Evolutionary conservation across 768 basidiomycete species (phyloP).

Genomic region (Naganishia randhawae): DNA sequence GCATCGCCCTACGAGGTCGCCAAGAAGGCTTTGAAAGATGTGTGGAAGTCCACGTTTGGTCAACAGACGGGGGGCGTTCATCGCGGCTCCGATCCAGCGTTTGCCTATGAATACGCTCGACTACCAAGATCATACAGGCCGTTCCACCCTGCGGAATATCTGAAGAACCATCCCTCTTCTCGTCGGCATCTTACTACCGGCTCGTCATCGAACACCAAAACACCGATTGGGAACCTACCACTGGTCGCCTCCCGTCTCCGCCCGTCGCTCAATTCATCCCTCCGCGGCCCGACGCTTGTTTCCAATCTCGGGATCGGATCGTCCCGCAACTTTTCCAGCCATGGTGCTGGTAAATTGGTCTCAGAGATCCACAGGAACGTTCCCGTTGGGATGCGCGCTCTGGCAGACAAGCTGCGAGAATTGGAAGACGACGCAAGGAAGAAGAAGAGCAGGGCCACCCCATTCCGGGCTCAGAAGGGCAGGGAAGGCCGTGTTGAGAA

Average conservation of each 20-base stretch:
- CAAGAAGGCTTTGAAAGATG: constrained; percentile 16
- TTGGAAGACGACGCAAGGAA: neutral
- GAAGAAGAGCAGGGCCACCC: neutral
- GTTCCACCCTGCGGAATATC: constrained; percentile 45
- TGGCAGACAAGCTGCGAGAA: constrained; percentile 24
- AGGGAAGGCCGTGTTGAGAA: constrained; percentile 1
- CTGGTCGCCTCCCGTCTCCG: constrained; percentile 2
- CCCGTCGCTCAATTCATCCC: neutral
- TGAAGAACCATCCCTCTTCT: constrained; percentile 36
- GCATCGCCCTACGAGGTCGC: constrained; percentile 19
- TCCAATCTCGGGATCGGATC: constrained; percentile 20
- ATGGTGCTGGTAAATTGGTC: constrained; percentile 16
- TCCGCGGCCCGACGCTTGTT: constrained; percentile 16
- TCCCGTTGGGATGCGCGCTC: constrained; percentile 22
- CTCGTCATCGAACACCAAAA: neutral
- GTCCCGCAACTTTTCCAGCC: constrained; percentile 7
- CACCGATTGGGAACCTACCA: constrained; percentile 4
- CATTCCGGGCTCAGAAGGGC: neutral
- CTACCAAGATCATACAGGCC: constrained; percentile 19
- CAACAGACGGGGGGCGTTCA: neutral
- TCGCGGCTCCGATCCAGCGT: neutral
- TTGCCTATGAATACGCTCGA: constrained; percentile 17
- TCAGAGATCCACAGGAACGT: constrained; percentile 18
- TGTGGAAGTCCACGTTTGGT: constrained; percentile 25
- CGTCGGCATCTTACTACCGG: constrained; percentile 17